Evolutionary conservation across 352 stramenopile genomes (phyloP).

Genomic region (Globisporangium splendens): DNA sequence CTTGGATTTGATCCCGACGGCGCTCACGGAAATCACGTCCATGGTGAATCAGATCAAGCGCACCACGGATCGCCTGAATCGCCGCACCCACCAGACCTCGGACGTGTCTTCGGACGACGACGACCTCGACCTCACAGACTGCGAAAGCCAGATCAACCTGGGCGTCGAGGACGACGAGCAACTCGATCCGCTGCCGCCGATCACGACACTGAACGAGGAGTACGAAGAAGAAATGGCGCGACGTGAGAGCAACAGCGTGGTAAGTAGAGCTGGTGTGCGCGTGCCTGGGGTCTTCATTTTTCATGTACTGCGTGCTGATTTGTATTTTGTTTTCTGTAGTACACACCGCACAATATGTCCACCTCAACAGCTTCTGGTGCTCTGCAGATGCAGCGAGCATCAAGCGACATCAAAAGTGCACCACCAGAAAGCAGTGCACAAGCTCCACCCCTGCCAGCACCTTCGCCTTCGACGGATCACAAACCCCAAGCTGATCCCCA

Average conservation of each 20-base stretch:
- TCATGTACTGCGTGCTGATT: neutral
- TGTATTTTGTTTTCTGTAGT: neutral
- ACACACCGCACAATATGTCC: slow-evolving; percentile 5
- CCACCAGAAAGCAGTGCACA: neutral
- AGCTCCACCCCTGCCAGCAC: too few species aligned
- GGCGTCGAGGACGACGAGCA: slow-evolving; percentile 16
- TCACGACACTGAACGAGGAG: slow-evolving; percentile 50
- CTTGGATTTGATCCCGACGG: slow-evolving; percentile 44
- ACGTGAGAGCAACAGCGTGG: slow-evolving; percentile 47
- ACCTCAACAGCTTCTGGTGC: neutral
- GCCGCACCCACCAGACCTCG: slow-evolving; percentile 28
- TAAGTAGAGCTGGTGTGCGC: neutral
- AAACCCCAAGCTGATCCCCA: neutral
- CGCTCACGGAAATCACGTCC: slow-evolving; percentile 57
- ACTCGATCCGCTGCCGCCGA: slow-evolving; percentile 10
- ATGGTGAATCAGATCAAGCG: slow-evolving; percentile 76
- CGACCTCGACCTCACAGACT: slow-evolving; percentile 46
- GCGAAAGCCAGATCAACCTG: slow-evolving; percentile 28
- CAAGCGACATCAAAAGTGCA: neutral
- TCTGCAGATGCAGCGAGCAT: neutral
- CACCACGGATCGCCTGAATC: slow-evolving; percentile 53
- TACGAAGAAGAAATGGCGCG: slow-evolving; percentile 58
- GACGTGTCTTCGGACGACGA: slow-evolving; percentile 42
- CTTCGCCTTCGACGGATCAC: neutral
- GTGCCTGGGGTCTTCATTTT: too few species aligned